These are phyloP conservation scores for Xylaria curta DNA, from an alignment of 495 filamentous ascomycete species.

Conservation along the genomic window DNA sequence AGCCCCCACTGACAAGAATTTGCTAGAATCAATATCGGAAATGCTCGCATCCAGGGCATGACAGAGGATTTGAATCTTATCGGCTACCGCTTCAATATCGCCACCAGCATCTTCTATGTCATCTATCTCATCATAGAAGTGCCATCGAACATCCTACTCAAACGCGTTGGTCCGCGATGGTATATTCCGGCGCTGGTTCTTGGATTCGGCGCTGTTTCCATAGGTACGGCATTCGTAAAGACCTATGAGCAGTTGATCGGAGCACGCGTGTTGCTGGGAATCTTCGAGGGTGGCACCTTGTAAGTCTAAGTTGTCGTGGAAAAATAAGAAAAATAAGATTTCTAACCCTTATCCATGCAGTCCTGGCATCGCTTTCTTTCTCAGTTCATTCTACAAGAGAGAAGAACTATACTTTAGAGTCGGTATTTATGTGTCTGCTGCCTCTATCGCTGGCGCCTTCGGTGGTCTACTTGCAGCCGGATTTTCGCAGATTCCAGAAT, in stretches of 20 bases:
- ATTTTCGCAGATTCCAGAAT: conserved; percentile 55
- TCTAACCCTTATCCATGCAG: conserved; percentile 1
- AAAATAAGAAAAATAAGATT: neutral
- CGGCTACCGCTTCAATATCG: conserved; percentile 62
- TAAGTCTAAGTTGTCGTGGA: neutral
- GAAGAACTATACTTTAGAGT: conserved; percentile 62
- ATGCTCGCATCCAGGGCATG: conserved; percentile 68
- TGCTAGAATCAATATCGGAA: conserved; percentile 67
- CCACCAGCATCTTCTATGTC: conserved; percentile 69
- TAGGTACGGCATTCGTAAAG: conserved; percentile 54
- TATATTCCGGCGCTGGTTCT: conserved; percentile 68
- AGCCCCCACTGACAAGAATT: conserved; percentile 34
- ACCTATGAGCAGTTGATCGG: conserved; percentile 51
- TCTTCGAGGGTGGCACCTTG: conserved; percentile 63
- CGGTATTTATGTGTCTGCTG: conserved; percentile 63
- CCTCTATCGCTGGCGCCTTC: conserved; percentile 63
- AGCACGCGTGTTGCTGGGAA: conserved; percentile 50
- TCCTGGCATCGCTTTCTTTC: conserved; percentile 62
- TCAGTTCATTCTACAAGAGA: conserved; percentile 64
- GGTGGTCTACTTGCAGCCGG: conserved; percentile 62
- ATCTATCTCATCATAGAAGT: conserved; percentile 71
- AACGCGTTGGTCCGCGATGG: conserved; percentile 62
- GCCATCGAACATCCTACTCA: conserved; percentile 69
- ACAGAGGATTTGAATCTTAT: conserved; percentile 58
- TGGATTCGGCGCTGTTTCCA: conserved; percentile 53